Evolutionary conservation across 2,329 filamentous ascomycete genomes (phyloP).

Genomic region (Teratosphaeria zuluensis): DNA sequence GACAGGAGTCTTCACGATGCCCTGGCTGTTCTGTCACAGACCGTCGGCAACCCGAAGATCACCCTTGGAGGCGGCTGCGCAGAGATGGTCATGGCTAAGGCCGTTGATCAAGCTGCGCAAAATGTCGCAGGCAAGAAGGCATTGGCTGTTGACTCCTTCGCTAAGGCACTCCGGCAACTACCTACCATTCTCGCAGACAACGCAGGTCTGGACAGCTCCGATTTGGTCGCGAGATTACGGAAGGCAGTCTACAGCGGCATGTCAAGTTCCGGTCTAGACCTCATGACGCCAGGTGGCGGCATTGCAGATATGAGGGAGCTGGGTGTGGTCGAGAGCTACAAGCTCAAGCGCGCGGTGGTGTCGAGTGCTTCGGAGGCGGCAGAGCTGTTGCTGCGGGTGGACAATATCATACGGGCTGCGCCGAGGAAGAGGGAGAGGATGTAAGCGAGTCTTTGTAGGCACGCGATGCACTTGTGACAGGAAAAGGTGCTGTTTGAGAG

Average conservation of each 20-base stretch:
- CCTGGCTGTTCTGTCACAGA: constrained; percentile 90
- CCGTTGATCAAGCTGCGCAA: constrained; percentile 84
- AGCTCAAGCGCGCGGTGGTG: constrained; percentile 96
- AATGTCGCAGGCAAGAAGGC: constrained; percentile 96
- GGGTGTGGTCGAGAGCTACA: constrained; percentile 95
- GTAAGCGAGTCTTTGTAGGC: constrained; percentile 32
- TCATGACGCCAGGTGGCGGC: constrained; percentile 80
- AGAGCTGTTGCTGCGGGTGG: constrained; percentile 87
- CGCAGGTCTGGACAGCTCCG: constrained; percentile 88
- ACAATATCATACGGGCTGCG: constrained; percentile 94
- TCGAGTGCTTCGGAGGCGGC: constrained; percentile 92
- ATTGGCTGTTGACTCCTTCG: constrained; percentile 82
- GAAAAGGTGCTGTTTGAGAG: background rate
- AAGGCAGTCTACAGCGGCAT: constrained; percentile 93
- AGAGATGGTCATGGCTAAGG: constrained; percentile 99
- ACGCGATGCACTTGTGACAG: background rate
- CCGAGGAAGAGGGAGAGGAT: constrained; percentile 73
- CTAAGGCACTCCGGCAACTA: constrained; percentile 78
- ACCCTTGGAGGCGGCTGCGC: constrained; percentile 93
- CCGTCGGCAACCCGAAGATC: constrained; percentile 84
- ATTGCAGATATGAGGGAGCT: constrained; percentile 93
- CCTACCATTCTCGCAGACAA: constrained; percentile 97
- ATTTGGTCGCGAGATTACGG: constrained; percentile 80
- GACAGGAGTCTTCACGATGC: constrained; percentile 95
- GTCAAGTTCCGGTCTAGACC: constrained; percentile 82